phyloP scores from a whole-genome alignment of 805 yeast species.

The Hanseniaspora taiwanica region DNA sequence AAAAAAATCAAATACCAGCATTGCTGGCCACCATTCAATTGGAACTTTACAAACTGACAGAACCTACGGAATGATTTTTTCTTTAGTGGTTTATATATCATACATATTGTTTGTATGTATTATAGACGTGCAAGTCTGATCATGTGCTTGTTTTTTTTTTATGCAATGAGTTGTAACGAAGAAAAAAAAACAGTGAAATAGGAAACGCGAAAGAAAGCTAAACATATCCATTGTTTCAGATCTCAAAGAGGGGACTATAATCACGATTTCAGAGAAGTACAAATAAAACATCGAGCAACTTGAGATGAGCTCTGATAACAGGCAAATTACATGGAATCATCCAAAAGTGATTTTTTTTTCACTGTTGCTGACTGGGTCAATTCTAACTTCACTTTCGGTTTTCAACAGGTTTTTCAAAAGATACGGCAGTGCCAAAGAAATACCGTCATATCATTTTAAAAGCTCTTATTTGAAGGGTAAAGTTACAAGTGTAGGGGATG shows the following conservation, averaged over 20 bases:
- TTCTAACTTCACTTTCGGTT: constrained; percentile 30
- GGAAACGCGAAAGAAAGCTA: no score
- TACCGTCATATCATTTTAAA: constrained; percentile 36
- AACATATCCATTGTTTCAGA: no score
- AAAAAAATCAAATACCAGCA: constrained; percentile 60
- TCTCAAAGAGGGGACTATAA: no score
- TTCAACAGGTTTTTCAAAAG: constrained; percentile 38
- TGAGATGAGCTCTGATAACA: constrained; percentile 7
- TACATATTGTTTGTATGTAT: no score
- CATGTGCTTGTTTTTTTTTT: no score
- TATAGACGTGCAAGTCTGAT: no score
- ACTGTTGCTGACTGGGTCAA: constrained; percentile 23
- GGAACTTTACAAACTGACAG: constrained; percentile 32
- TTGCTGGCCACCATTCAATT: constrained; percentile 64
- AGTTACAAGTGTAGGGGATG: constrained; percentile 89
- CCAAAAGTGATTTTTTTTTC: constrained; percentile 19
- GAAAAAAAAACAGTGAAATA: no score
- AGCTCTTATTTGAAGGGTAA: constrained; percentile 44
- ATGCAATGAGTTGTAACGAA: no score
- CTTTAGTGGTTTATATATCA: no score
- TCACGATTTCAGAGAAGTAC: no score
- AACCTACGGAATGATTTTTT: neutral
- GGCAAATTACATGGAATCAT: constrained; percentile 1
- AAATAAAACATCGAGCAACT: no score
- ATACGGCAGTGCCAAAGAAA: constrained; percentile 33